These are phyloP conservation scores for Pittosporum tobira DNA, from an alignment of 129 eudicot genomes.

Conservation along the genomic window DNA sequence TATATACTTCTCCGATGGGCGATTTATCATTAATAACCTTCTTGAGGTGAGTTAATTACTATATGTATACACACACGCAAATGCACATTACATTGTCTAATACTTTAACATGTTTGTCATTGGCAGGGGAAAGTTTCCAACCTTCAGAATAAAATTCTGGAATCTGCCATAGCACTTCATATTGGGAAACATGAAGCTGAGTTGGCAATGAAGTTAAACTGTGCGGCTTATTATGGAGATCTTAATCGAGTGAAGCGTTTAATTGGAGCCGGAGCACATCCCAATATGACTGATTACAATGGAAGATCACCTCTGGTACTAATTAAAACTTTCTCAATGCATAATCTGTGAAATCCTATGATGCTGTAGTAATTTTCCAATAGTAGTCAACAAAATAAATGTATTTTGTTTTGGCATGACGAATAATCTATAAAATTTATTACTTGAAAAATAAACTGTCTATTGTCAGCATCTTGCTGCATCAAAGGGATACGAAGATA, in stretches of 20 bases:
- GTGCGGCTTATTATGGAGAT: slow-evolving; percentile 55
- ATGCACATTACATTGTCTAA: too few species aligned
- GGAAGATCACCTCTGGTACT: slow-evolving; percentile 70
- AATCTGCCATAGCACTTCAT: slow-evolving; percentile 42
- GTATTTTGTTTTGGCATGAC: background rate
- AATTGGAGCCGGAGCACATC: slow-evolving; percentile 59
- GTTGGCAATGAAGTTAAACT: slow-evolving; percentile 43
- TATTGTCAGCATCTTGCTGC: slow-evolving; percentile 56
- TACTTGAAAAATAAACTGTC: background rate
- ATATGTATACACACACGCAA: too few species aligned
- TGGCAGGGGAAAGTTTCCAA: slow-evolving; percentile 40
- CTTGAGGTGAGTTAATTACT: slow-evolving; percentile 40
- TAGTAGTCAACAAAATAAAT: too few species aligned
- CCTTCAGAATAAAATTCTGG: slow-evolving; percentile 35
- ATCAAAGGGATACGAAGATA: slow-evolving; percentile 48
- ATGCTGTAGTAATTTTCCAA: background rate
- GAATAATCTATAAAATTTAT: background rate
- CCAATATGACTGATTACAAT: slow-evolving; percentile 47
- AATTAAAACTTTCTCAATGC: background rate
- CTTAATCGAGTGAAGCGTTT: slow-evolving; percentile 34
- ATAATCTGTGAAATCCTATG: background rate
- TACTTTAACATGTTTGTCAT: background rate
- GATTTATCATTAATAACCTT: slow-evolving; percentile 43
- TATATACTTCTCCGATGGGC: slow-evolving; percentile 47
- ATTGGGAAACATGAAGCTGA: slow-evolving; percentile 55